These are phyloP conservation scores for Lachancea nothofagi DNA, from an alignment of 805 yeast genomes.

Conservation along the genomic window DNA sequence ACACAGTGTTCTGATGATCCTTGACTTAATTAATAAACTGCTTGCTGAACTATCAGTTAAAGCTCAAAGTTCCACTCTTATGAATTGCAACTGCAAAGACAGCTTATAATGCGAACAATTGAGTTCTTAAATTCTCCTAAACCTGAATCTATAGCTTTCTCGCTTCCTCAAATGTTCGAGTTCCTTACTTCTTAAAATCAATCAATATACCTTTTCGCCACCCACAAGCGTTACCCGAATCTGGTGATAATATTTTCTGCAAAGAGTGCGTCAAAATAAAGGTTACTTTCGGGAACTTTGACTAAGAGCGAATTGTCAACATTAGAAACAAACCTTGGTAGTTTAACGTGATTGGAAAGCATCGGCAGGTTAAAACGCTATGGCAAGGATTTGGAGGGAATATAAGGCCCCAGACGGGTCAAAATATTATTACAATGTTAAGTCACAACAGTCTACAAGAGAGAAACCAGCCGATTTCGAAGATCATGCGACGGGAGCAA, in stretches of 20 bases:
- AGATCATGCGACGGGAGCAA: background rate
- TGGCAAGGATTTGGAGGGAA: conserved; percentile 35
- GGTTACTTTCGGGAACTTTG: background rate
- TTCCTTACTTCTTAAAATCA: too few relatives aligned
- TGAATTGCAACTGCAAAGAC: too few relatives aligned
- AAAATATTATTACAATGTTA: conserved; percentile 36
- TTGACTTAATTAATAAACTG: too few relatives aligned
- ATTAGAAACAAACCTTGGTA: too few relatives aligned
- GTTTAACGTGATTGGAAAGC: too few relatives aligned
- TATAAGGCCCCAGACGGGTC: conserved; percentile 36
- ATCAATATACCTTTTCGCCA: conserved; percentile 1
- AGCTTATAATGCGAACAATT: too few relatives aligned
- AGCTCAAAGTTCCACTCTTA: too few relatives aligned
- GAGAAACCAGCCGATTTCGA: conserved; percentile 27
- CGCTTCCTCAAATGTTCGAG: too few relatives aligned
- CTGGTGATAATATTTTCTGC: conserved; percentile 8
- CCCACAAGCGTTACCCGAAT: conserved; percentile 8
- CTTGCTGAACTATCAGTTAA: background rate
- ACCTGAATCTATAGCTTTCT: too few relatives aligned
- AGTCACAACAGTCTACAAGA: conserved; percentile 37
- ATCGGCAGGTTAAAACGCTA: background rate
- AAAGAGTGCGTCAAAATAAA: background rate
- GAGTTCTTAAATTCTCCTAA: too few relatives aligned
- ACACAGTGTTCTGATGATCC: too few relatives aligned
- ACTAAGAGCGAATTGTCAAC: too few relatives aligned